These are phyloP conservation scores for Skeletonema tropicum DNA, from an alignment of 108 stramenopile genomes.

Conservation along the genomic window DNA sequence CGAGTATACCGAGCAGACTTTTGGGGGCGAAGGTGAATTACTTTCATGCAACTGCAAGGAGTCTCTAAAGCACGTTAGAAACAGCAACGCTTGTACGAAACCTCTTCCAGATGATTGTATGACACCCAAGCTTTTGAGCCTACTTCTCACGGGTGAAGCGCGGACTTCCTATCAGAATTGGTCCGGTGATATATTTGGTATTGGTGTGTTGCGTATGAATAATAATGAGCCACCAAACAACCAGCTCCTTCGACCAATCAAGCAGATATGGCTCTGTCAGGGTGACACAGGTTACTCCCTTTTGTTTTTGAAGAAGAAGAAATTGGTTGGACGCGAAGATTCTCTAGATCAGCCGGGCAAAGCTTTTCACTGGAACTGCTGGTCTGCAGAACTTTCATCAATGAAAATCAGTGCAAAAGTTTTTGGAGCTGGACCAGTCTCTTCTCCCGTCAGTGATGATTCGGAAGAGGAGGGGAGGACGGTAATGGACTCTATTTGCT, in stretches of 20 bases:
- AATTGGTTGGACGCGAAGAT: conserved; percentile 27
- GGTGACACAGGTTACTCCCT: conserved; percentile 71
- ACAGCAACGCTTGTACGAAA: conserved; percentile 14
- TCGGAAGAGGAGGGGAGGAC: conserved; percentile 35
- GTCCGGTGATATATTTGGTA: conserved; percentile 61
- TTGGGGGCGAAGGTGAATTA: conserved; percentile 17
- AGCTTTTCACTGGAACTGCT: conserved; percentile 71
- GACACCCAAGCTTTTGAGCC: conserved; percentile 60
- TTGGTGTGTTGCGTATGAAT: conserved; percentile 63
- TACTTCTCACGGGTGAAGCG: conserved; percentile 68
- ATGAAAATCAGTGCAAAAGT: conserved; percentile 58
- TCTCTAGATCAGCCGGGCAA: conserved; percentile 55
- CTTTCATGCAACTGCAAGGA: conserved; percentile 35
- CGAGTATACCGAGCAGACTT: conserved; percentile 6
- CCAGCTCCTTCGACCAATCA: conserved; percentile 55
- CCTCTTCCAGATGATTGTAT: conserved; percentile 47
- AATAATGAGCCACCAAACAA: conserved; percentile 16
- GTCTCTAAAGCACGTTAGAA: conserved; percentile 34
- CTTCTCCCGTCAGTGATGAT: conserved; percentile 22
- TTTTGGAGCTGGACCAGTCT: conserved; percentile 21
- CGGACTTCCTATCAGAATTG: conserved; percentile 56
- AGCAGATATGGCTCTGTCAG: conserved; percentile 74
- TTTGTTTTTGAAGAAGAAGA: conserved; percentile 46
- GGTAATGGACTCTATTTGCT: conserved; percentile 18
- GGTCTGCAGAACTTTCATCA: conserved; percentile 55